Evolutionary conservation across 345 rosid genomes (phyloP).

Genomic region (Hibiscus syriacus): DNA sequence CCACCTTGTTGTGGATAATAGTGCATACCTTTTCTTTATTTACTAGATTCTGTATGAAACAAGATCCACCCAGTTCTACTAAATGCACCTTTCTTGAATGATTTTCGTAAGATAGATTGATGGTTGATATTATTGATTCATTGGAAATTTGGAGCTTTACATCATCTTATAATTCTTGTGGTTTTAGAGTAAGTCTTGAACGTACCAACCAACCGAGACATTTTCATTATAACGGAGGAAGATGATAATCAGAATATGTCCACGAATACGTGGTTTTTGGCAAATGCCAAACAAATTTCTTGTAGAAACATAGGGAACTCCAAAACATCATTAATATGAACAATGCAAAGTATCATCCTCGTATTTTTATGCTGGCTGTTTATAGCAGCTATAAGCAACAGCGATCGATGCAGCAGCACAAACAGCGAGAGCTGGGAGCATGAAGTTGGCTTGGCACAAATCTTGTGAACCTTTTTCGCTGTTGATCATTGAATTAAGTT

Average conservation of each 20-base stretch:
- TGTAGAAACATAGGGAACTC: not conserved
- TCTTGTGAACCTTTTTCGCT: slow-evolving; percentile 37
- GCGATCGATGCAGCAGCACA: slow-evolving; percentile 77
- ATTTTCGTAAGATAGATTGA: too few relatives aligned
- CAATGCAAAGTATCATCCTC: not conserved
- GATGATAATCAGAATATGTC: not conserved
- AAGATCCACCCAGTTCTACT: too few relatives aligned
- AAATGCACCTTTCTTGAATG: too few relatives aligned
- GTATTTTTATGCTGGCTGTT: slow-evolving; percentile 33
- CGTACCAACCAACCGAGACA: not conserved
- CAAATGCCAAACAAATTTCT: not conserved
- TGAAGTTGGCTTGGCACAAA: slow-evolving; percentile 47
- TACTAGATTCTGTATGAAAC: too few relatives aligned
- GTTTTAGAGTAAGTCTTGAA: not conserved
- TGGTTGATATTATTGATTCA: not conserved
- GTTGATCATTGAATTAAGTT: slow-evolving; percentile 19
- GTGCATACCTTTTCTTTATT: too few relatives aligned
- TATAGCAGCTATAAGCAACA: slow-evolving; percentile 69
- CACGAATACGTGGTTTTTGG: not conserved
- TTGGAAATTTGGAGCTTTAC: not conserved
- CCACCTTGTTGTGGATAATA: too few relatives aligned
- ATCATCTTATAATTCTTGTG: not conserved
- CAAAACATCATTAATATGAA: not conserved
- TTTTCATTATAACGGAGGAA: not conserved
- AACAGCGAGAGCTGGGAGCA: slow-evolving; percentile 60